These are phyloP conservation scores for Chaetomium sp. DNA, from an alignment of 2,329 filamentous ascomycete species.

Conservation along the genomic window DNA sequence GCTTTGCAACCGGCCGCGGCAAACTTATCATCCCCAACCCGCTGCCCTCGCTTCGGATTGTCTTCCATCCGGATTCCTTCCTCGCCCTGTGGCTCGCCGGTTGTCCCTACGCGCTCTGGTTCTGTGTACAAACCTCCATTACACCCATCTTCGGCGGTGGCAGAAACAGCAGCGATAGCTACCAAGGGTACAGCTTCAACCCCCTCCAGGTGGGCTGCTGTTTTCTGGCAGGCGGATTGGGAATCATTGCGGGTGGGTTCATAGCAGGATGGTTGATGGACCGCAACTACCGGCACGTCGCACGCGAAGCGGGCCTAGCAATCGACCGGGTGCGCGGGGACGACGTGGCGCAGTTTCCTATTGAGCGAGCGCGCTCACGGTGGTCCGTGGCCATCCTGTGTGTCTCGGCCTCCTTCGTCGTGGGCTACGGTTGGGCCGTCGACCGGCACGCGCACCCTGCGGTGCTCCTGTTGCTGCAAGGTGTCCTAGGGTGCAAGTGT, in stretches of 20 bases:
- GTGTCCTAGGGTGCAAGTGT: slow-evolving; percentile 1
- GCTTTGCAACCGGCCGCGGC: background rate
- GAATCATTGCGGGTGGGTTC: slow-evolving; percentile 1
- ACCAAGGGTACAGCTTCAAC: background rate
- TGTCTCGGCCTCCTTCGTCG: background rate
- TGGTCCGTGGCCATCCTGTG: background rate
- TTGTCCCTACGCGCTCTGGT: slow-evolving; percentile 4
- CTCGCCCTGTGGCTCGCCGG: slow-evolving; percentile 2
- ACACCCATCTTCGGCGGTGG: background rate
- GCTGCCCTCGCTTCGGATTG: background rate
- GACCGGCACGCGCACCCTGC: background rate
- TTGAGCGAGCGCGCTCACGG: slow-evolving; percentile 1
- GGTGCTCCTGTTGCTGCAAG: slow-evolving; percentile 1
- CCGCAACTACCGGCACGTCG: slow-evolving; percentile 1
- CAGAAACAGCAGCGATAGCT: too few relatives aligned
- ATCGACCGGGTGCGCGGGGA: background rate
- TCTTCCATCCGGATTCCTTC: slow-evolving; percentile 1
- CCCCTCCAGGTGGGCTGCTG: slow-evolving; percentile 1
- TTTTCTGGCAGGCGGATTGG: background rate
- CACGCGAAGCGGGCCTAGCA: background rate
- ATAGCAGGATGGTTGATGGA: background rate
- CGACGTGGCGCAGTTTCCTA: background rate
- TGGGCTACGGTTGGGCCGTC: background rate
- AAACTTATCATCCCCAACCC: slow-evolving; percentile 3
- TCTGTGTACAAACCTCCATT: slow-evolving; percentile 4